These are phyloP conservation scores for Skeletonema marinoi DNA, from an alignment of 108 stramenopile genomes.

Conservation along the genomic window DNA sequence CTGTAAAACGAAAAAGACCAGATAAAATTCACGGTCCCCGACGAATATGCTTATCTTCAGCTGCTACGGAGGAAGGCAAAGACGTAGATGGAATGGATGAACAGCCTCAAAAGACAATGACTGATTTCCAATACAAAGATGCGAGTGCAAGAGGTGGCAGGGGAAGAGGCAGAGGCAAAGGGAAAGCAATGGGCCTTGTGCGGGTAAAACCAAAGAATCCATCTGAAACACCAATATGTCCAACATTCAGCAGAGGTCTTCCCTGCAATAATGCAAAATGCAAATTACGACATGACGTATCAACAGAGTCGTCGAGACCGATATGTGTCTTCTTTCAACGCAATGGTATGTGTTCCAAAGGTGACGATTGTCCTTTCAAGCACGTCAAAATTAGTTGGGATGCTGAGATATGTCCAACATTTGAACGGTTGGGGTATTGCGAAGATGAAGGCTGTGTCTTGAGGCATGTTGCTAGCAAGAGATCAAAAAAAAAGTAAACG, in stretches of 20 bases:
- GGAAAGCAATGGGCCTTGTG: conserved; percentile 64
- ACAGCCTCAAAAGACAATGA: conserved; percentile 42
- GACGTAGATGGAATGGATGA: not conserved
- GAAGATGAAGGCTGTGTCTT: conserved; percentile 58
- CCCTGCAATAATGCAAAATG: conserved; percentile 72
- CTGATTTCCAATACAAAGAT: conserved; percentile 65
- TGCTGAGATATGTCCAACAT: conserved; percentile 67
- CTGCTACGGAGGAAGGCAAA: not conserved
- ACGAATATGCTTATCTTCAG: conserved; percentile 1
- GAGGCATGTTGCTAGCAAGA: conserved; percentile 51
- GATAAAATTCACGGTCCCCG: not conserved
- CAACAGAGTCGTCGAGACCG: conserved; percentile 67
- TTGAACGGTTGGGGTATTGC: conserved; percentile 67
- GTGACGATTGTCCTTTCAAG: conserved; percentile 70
- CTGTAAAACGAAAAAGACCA: not conserved
- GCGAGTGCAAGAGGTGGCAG: conserved; percentile 39
- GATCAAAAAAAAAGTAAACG: not conserved
- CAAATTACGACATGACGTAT: conserved; percentile 72
- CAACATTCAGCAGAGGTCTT: conserved; percentile 59
- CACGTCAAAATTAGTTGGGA: conserved; percentile 72
- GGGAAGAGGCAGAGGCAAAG: conserved; percentile 12
- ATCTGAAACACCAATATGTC: conserved; percentile 61
- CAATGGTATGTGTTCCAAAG: conserved; percentile 76
- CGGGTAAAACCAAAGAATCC: conserved; percentile 54
- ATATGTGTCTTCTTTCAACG: conserved; percentile 83